Base-by-base conservation (phyloP, 495 filamentous ascomycete genomes). In the Trichoderma virens region DNA sequence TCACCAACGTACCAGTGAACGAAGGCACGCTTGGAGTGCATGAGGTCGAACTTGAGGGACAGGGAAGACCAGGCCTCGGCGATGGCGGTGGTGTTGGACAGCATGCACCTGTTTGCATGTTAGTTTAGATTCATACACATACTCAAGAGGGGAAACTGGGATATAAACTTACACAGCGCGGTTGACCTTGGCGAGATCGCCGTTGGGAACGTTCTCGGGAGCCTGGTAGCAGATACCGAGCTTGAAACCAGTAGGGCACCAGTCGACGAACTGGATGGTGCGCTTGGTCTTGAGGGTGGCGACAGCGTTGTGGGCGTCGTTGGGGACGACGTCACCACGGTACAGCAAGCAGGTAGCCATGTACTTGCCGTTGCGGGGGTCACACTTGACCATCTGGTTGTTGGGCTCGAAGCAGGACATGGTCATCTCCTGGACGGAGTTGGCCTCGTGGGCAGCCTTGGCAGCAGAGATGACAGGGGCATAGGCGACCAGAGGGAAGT, bases 1-100 rank as follows among this genome's bases (percentile, higher is more conserved):
- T 98, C 94, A 80, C 94, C 94, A 75, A 98, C 94, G 72, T 98
- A 98, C 94, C 94, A 98, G 80, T 98, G 94, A 61, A 98, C 94
- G 82, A 98, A 98, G 64, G 94, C 94, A 79, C 94, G 94, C 87
- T 98, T 98, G 75, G 93, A 93, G 85, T 98, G 98, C 94, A 98
- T 98, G 74, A 98, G 92, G 70, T 98, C 94, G 80, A 98, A 98
- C 81, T 98, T 98, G 85, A 90, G 88, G 64, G 93, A 95, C 62
- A 98, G 89, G 71, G 93, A 90, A 60, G 92, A 91, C 94, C 94
- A 98, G 64, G 94, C 94, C 82, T 98, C 93, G 72, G 93, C 90
- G 75, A 98, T 98, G 72, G 94, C 94, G 56, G 94, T 98, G 66
- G 95, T 98, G 85, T 98, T 98, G 79, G 95, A 98, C 63, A 98